phyloP scores from a whole-genome alignment of 2,329 filamentous ascomycete species.

The Capronia epimyces region DNA sequence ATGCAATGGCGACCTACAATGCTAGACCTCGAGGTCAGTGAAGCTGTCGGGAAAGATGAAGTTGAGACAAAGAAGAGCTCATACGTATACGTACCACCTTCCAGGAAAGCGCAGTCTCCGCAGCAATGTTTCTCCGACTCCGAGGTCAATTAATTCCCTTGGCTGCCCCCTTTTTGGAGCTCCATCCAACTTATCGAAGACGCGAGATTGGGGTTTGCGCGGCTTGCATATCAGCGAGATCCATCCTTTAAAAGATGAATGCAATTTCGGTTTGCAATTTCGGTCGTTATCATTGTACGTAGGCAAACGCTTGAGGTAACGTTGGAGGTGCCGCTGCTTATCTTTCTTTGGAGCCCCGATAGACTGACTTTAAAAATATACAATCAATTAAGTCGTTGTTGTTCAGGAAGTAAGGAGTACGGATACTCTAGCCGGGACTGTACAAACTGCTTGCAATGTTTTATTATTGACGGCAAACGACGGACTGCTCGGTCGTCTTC shows the following conservation, averaged over 20 bases:
- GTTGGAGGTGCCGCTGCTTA: too few species aligned
- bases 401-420: too few species aligned
- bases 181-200: not conserved
- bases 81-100: not conserved
- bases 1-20: not conserved
- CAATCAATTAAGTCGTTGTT: too few species aligned
- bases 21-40: not conserved
- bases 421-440: too few species aligned
- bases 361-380: too few species aligned
- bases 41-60: not conserved
- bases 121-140: slow-evolving; percentile 10
- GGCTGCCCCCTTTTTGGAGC: not conserved
- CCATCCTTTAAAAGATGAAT: not conserved
- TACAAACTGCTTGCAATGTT: too few species aligned
- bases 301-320: too few species aligned
- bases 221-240: not conserved
- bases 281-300: too few species aligned
- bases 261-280: slow-evolving; percentile 1
- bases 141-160: not conserved
- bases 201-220: slow-evolving; percentile 1
- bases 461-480: too few species aligned
- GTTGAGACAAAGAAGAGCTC: not conserved
- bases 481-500: too few species aligned
- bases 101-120: not conserved
- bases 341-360: too few species aligned